Evolutionary conservation across 495 filamentous ascomycete species (phyloP).

Genomic region (Antarctomyces pellizariae): DNA sequence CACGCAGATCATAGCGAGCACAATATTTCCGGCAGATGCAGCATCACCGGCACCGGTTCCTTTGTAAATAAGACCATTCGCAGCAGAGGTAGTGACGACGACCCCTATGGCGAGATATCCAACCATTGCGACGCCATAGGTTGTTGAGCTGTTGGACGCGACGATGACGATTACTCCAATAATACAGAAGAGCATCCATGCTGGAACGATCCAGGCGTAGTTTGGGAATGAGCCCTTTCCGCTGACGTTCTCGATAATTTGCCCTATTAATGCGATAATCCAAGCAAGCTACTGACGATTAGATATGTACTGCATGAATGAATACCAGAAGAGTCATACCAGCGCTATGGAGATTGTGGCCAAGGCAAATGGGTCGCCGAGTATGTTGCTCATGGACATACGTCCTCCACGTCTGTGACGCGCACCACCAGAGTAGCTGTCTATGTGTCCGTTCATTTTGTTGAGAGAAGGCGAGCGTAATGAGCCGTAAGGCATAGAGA

Average conservation of each 20-base stretch:
- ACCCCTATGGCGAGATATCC: slow-evolving; percentile 67
- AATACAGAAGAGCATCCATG: slow-evolving; percentile 67
- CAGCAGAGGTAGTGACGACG: slow-evolving; percentile 60
- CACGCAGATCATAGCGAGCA: slow-evolving; percentile 89
- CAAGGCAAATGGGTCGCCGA: slow-evolving; percentile 90
- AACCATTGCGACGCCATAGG: slow-evolving; percentile 81
- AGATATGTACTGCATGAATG: slow-evolving; percentile 1
- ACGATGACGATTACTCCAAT: slow-evolving; percentile 57
- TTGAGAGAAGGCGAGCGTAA: slow-evolving; percentile 48
- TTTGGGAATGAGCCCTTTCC: slow-evolving; percentile 35
- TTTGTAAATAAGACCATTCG: slow-evolving; percentile 60
- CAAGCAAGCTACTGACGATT: slow-evolving; percentile 49
- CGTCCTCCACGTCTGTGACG: slow-evolving; percentile 18
- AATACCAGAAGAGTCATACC: slow-evolving; percentile 27
- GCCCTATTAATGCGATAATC: slow-evolving; percentile 75
- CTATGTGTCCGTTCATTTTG: slow-evolving; percentile 52
- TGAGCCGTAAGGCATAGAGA: slow-evolving; percentile 53
- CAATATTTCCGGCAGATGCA: slow-evolving; percentile 76
- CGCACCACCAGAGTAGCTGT: slow-evolving; percentile 15
- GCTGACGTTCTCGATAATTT: slow-evolving; percentile 48
- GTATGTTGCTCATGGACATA: slow-evolving; percentile 67
- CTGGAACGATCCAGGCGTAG: slow-evolving; percentile 74
- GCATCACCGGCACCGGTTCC: slow-evolving; percentile 52
- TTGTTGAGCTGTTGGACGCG: slow-evolving; percentile 55
- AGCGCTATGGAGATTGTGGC: slow-evolving; percentile 81